phyloP scores from a whole-genome alignment of 805 yeast species.

The Wickerhamiella siamensis region DNA sequence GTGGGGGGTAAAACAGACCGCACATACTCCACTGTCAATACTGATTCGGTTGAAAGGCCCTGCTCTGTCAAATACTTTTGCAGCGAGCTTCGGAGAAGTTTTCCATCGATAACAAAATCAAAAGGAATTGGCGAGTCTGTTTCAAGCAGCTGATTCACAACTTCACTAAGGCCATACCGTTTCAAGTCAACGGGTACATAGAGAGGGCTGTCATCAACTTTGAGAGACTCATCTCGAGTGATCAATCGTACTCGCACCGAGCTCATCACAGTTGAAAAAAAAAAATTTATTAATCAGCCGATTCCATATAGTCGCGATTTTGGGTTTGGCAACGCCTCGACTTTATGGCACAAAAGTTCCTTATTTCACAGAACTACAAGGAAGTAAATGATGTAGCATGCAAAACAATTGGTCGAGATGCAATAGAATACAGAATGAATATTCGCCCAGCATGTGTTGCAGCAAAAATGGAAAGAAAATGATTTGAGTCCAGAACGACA shows the following conservation, averaged over 20 bases:
- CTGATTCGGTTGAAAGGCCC: conserved; percentile 72
- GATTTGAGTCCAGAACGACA: too few relatives aligned
- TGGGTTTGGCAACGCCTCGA: too few relatives aligned
- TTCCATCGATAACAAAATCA: conserved; percentile 82
- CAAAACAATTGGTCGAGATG: too few relatives aligned
- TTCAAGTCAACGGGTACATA: conserved; percentile 76
- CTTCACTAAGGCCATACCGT: conserved; percentile 85
- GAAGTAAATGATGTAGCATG: too few relatives aligned
- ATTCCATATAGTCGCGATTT: too few relatives aligned
- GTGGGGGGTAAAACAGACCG: conserved; percentile 92
- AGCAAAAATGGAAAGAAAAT: too few relatives aligned
- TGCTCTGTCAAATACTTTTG: conserved; percentile 62
- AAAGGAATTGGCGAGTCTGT: conserved; percentile 62
- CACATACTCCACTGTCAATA: conserved; percentile 73
- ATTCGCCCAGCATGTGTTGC: too few relatives aligned
- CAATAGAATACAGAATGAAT: too few relatives aligned
- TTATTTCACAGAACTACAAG: too few relatives aligned
- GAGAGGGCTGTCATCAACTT: conserved; percentile 66
- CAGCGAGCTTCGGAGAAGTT: conserved; percentile 59
- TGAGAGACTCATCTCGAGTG: conserved; percentile 67
- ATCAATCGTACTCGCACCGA: conserved; percentile 38
- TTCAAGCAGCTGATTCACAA: conserved; percentile 75
- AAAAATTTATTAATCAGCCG: background rate
- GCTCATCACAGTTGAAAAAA: conserved; percentile 3
- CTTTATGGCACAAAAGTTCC: too few relatives aligned